Evolutionary conservation across 2,329 filamentous ascomycete genomes (phyloP), one percentile per base, ranked within the genome.

Genomic region (Incumbomyces lentus): DNA sequence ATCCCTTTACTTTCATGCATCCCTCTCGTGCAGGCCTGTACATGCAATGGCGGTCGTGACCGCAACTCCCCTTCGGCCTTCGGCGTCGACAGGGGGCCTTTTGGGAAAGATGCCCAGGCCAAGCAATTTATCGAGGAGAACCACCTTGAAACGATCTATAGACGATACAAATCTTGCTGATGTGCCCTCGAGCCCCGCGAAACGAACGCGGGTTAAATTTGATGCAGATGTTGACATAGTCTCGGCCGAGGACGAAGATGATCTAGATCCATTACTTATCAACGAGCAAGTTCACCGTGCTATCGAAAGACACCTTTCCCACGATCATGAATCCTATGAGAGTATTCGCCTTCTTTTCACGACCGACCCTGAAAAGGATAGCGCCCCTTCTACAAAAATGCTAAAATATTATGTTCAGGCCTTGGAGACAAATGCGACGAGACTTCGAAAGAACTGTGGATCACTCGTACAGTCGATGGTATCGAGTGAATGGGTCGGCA

Each of bases 251-350:
- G 57, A 59, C 11, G 55, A 56, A 6, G 52, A 52, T 35, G 55
- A 56, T 7, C 32, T 53, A 4, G 55, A 58, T 47, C 55, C 56
- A 32, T 32, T 50, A 6, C 66, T 81, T 40, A 70, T 81, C 44
- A 73, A 73, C 44, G 77, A 81, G 59, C 77, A 81, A 59, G 76
- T 82, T 17, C 70, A 74, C 52, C 67, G 74, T 50, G 77, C 74
- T 47, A 68, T 79, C 37, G 70, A 76, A 56, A 68, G 69, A 57
- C 74, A 74, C 58, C 57, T 67, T 44, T 60, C 64, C 17, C 69
- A 70, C 48, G 75, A 81, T 53, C 75, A 73, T 56, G 67, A 71
- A 40, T 69, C 64, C 47, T 81, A 81, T 57, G 72, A 78, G 53
- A 68, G 69, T 51, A 62, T 82, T 50, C 73, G 73, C 55, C 65